Evolutionary conservation across 345 rosid species (phyloP).

Genomic region (Microthlaspi erraticum): DNA sequence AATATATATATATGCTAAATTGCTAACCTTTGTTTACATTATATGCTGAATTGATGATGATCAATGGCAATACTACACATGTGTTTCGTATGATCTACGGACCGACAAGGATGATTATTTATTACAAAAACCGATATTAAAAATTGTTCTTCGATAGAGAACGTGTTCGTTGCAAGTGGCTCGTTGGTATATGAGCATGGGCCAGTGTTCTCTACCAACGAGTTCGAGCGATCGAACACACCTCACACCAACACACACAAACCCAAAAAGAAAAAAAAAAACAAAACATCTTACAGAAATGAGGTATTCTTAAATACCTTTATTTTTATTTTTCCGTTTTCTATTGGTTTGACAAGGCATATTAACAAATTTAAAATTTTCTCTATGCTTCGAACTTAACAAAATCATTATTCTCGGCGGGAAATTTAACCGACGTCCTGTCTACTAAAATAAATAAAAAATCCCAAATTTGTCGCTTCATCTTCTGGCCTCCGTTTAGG

Average conservation of each 20-base stretch:
- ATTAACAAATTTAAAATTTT: not conserved
- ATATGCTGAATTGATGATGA: too few species aligned
- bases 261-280: too few species aligned
- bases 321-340: not conserved
- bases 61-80: too few species aligned
- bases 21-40: too few species aligned
- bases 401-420: constrained; percentile 13
- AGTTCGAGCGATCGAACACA: constrained; percentile 15
- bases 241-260: not conserved
- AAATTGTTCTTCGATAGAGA: not conserved
- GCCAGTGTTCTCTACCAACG: not conserved
- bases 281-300: not conserved
- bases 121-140: not conserved
- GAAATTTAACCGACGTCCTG: constrained; percentile 1
- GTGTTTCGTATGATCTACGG: too few species aligned
- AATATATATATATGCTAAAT: too few species aligned
- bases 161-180: constrained; percentile 15
- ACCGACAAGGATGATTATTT: not conserved
- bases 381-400: not conserved
- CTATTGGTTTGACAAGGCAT: not conserved
- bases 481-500: constrained; percentile 8
- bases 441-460: too few species aligned
- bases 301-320: constrained; percentile 27
- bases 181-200: constrained; percentile 24
- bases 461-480: constrained; percentile 1